Evolutionary conservation across 2,329 filamentous ascomycete genomes (phyloP), one percentile per base, ranked within the genome.

Genomic region (Calonectria naviculata): DNA sequence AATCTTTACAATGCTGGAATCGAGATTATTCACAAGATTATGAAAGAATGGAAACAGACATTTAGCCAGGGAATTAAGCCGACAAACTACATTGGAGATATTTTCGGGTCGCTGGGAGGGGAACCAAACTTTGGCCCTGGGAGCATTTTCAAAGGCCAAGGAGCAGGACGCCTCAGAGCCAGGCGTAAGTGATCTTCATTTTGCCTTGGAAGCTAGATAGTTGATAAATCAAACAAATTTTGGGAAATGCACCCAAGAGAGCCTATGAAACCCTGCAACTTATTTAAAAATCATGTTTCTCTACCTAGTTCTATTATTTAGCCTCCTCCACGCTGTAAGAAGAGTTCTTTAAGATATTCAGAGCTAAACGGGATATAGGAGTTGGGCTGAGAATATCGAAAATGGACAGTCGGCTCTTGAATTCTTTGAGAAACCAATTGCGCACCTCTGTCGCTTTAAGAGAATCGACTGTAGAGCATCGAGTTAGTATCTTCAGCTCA

Each of bases 51-150:
- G 74, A 8, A 60, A 6, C 8, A 31, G 7, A 76, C n/a, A 10
- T 76, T 76, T 0, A 62, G 71, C 24, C 28, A 61, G 10, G 74
- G 74, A 0, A 31, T 76, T 10, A 7, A 46, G 1, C 63, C 74
- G 0, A n/a, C 54, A 5, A 76, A 74, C 29, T 76, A 75, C 3
- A 67, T 76, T 2, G 74, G 74, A 0, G 74, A 76, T 24, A 71
- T 76, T 0, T 76, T 76, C 67, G 74, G 74, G 0, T 76, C 74
- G 0, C 64, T 76, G 34, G 74, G 74, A 24, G 74, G 74, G 0
- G 58, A 44, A 0, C 74, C 74, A 1, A 67, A 69, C 4, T 76
- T 76, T 46, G 73, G 74, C 1, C 64, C 74, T 2, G 54, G 71
- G 2, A 64, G 61, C 34, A 64, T 64, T 34, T 64, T 64, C 13